Conservation (phyloP, 495 filamentous ascomycete species). For the Hypoxylon fuscum region DNA sequence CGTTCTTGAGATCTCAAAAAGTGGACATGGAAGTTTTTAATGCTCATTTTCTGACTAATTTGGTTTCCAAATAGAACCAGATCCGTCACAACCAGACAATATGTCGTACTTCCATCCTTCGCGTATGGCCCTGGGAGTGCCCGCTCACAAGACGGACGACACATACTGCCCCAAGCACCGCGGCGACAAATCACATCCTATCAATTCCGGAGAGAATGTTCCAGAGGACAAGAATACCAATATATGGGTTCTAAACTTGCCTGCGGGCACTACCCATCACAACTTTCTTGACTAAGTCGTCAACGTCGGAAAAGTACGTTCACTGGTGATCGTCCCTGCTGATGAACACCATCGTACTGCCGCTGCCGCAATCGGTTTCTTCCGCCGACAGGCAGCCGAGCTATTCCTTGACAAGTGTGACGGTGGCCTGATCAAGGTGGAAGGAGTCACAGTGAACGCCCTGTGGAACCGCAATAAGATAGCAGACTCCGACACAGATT, state of each 20-base stretch:
- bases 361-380: background rate
- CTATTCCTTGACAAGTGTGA: background rate
- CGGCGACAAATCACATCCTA: background rate
- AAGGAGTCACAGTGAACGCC: background rate
- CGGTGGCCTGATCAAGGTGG: background rate
- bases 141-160: no score
- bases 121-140: no score
- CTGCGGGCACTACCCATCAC: background rate
- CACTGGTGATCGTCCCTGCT: background rate
- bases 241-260: background rate
- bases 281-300: background rate
- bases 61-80: no score
- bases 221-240: background rate
- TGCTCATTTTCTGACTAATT: no score
- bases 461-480: conserved; percentile 7
- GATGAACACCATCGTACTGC: background rate
- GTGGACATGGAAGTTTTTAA: no score
- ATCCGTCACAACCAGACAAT: no score
- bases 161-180: background rate
- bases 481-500: background rate
- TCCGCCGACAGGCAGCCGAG: background rate
- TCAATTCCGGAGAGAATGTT: background rate
- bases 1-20: no score
- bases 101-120: no score
- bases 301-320: background rate